Conservation (phyloP, 2,329 filamentous ascomycete species). For the Talaromyces islandicus region DNA sequence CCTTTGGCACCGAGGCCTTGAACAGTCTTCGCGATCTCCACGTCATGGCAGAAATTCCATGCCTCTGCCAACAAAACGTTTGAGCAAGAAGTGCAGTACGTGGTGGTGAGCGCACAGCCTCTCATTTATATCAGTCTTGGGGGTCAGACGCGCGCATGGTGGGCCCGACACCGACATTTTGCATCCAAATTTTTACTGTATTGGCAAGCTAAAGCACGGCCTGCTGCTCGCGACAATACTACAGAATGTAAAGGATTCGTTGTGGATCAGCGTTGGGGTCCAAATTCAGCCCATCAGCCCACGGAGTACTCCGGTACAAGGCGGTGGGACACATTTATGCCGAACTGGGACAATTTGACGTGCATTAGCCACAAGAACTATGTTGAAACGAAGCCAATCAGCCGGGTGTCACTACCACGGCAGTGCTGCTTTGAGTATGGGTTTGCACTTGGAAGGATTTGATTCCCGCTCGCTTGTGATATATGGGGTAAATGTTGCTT, state of each 20-base stretch:
- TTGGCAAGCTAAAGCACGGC: background rate
- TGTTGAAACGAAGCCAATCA: background rate
- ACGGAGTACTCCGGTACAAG: background rate
- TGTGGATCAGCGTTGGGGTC: background rate
- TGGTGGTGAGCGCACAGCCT: background rate
- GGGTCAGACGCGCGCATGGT: background rate
- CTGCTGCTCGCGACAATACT: background rate
- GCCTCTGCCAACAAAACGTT: background rate
- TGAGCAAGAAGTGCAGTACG: background rate
- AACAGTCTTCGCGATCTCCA: background rate
- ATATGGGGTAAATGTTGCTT: background rate
- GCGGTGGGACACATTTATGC: background rate
- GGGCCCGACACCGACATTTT: background rate
- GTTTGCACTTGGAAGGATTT: background rate
- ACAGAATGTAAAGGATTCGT: background rate
- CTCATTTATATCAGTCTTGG: background rate
- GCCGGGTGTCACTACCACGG: background rate
- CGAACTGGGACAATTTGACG: background rate
- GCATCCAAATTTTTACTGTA: background rate
- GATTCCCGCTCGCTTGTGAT: background rate
- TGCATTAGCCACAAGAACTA: background rate
- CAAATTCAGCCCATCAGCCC: background rate
- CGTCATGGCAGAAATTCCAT: background rate
- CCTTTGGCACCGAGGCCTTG: background rate
- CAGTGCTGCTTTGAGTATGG: background rate